Conservation (phyloP, 2,329 filamentous ascomycete genomes). For the Penicillium corylophilum region DNA sequence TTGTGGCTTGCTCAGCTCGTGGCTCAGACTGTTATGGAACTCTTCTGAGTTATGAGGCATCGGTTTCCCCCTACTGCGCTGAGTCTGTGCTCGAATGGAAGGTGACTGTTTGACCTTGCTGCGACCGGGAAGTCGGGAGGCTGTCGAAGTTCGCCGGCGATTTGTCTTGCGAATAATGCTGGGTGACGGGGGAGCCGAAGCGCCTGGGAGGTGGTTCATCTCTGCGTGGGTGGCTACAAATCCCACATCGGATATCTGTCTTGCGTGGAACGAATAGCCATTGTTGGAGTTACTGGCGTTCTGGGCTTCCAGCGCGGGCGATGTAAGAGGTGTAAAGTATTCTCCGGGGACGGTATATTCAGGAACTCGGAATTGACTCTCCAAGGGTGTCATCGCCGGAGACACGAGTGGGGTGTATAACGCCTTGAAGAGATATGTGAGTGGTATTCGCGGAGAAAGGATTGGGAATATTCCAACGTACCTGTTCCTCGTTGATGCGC, state of each 20-base stretch:
- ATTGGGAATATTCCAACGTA: conserved; percentile 19
- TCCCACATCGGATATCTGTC: conserved; percentile 39
- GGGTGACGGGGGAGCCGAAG: conserved; percentile 27
- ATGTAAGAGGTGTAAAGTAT: conserved; percentile 52
- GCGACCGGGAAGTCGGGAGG: conserved; percentile 33
- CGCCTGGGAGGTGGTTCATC: conserved; percentile 32
- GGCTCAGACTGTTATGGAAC: conserved; percentile 37
- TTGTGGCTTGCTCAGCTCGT: conserved; percentile 29
- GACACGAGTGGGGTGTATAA: conserved; percentile 52
- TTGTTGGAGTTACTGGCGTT: conserved; percentile 32
- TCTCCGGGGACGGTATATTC: conserved; percentile 51
- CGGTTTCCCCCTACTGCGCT: conserved; percentile 33
- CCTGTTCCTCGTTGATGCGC: conserved; percentile 46
- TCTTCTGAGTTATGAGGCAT: conserved; percentile 35
- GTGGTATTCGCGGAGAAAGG: background rate
- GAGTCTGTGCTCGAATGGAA: conserved; percentile 41
- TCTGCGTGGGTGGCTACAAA: conserved; percentile 46
- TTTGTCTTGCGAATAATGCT: conserved; percentile 38
- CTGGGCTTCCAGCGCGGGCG: conserved; percentile 51
- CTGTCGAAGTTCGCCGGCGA: conserved; percentile 37
- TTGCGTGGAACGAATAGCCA: conserved; percentile 36
- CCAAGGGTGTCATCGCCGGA: conserved; percentile 51
- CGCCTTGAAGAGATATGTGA: conserved; percentile 31
- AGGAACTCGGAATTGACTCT: conserved; percentile 47
- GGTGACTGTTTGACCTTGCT: conserved; percentile 46